Conservation (phyloP, 495 filamentous ascomycete species). For the Penicillium crystallinum region DNA sequence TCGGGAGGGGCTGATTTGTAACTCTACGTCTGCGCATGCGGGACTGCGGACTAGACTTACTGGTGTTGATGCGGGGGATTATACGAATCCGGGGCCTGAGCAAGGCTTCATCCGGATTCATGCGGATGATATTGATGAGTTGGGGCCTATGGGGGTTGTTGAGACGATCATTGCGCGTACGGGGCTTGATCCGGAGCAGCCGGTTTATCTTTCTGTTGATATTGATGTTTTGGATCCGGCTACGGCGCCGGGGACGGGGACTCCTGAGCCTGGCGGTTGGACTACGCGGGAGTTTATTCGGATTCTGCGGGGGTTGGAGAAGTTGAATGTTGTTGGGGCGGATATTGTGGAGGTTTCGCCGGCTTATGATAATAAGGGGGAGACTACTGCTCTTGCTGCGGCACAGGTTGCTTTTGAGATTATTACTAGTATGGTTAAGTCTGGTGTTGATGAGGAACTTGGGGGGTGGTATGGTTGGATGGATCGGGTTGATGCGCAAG, state of each 20-base stretch:
- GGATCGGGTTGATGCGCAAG: conserved; percentile 18
- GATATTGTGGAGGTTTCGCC: conserved; percentile 85
- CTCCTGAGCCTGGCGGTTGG: conserved; percentile 71
- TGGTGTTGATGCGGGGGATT: conserved; percentile 62
- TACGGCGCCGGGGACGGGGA: conserved; percentile 67
- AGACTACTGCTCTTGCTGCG: conserved; percentile 80
- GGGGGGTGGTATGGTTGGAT: conserved; percentile 42
- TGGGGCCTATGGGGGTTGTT: conserved; percentile 54
- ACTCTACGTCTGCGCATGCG: conserved; percentile 67
- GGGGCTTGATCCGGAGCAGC: conserved; percentile 58
- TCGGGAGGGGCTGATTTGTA: conserved; percentile 66
- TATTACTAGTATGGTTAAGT: conserved; percentile 73
- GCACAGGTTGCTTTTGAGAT: conserved; percentile 81
- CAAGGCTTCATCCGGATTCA: conserved; percentile 64
- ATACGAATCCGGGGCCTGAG: conserved; percentile 45
- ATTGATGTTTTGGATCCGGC: conserved; percentile 73
- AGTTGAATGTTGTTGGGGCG: conserved; percentile 65
- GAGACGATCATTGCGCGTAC: conserved; percentile 53
- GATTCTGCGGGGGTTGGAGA: conserved; percentile 64
- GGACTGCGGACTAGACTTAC: conserved; percentile 69
- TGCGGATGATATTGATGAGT: conserved; percentile 68
- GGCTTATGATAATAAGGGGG: conserved; percentile 76
- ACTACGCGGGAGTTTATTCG: conserved; percentile 67
- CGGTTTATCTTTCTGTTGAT: conserved; percentile 68
- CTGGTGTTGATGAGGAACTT: conserved; percentile 45